A percentile compares a stretch with the other conserved stretches of the same genome.
Conservation (phyloP, 306 rosid species). For the Lotus japonicus region DNA sequence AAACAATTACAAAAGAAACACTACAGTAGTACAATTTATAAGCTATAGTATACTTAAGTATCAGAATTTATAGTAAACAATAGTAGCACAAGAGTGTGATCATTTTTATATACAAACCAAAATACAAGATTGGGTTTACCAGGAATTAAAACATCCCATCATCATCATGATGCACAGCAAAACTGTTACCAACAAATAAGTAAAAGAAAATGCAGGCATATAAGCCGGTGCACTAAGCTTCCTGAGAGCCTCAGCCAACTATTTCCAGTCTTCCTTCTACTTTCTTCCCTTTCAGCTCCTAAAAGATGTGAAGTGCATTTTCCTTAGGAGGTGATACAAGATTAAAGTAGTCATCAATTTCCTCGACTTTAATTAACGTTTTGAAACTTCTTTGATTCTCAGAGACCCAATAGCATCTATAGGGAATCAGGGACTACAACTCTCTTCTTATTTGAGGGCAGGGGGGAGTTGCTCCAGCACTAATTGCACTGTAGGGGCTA, state of each 20-base stretch:
- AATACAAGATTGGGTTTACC: background rate
- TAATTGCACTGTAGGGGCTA: background rate
- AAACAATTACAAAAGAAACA: background rate
- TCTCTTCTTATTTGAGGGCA: too few species aligned
- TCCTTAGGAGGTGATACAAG: background rate
- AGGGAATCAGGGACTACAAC: slow-evolving; percentile 6
- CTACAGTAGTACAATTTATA: background rate
- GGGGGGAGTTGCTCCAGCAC: too few species aligned
- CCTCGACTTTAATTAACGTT: background rate
- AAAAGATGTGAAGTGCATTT: background rate
- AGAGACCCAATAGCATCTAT: background rate
- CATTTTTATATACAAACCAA: background rate
- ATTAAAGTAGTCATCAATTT: background rate
- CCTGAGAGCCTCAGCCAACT: background rate
- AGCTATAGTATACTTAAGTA: background rate
- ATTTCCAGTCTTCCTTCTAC: slow-evolving; percentile 2
- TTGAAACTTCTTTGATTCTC: background rate
- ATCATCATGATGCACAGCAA: background rate
- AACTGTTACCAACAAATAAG: background rate
- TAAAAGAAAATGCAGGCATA: background rate
- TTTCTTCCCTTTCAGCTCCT: background rate
- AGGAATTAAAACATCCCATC: background rate
- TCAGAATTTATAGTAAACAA: background rate
- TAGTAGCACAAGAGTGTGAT: background rate
- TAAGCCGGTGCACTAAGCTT: background rate